Evolutionary conservation across 495 filamentous ascomycete species (phyloP), one percentile per base, ranked within the genome.

Genomic region (Podospora appendiculata): DNA sequence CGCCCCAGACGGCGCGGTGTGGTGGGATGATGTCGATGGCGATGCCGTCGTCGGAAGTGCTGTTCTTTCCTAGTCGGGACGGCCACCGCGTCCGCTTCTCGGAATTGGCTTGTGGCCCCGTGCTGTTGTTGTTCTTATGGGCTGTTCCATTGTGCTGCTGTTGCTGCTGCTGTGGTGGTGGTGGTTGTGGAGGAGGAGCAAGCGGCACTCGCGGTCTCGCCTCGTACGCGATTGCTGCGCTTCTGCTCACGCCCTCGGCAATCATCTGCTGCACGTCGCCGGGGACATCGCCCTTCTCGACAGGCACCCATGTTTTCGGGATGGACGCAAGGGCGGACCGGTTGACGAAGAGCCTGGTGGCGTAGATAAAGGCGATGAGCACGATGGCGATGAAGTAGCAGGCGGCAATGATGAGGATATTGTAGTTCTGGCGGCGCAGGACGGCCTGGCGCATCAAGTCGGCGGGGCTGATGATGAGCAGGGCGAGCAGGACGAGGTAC

Each of bases 271-370:
- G 72, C 32, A 96, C 87, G 42, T 79, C 80, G 60, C 82, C 81
- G 19, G 78, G 79, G 19, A 95, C 72, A 60, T 89, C 83, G 46
- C 87, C 87, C 55, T 88, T 85, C 61, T 89, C 89, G 46, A 94
- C 70, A 9, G 89, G 89, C 6, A 94, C 80, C 78, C 84, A 90
- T 46, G 79, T 69, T 59, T 90, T 90, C 1, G 94, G 94, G 46
- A 98, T 96, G 3, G 78, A 84, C 1, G 82, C 75, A 18, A 98
- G 77, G 11, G 86, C 83, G 35, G 74, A 86, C 38, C 88, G 81
- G 60, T 86, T 91, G 25, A 90, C 87, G 67, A 90, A 96, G n/a
- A 97, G 79, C n/a, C 94, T 77, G 25, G 82, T 81, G 34, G 84
- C 79, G 56, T 96, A 97, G 55, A 97, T 81, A 41, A 95, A 80